Conservation (phyloP, 2,329 filamentous ascomycete genomes). For the Tolypocladium sp. region DNA sequence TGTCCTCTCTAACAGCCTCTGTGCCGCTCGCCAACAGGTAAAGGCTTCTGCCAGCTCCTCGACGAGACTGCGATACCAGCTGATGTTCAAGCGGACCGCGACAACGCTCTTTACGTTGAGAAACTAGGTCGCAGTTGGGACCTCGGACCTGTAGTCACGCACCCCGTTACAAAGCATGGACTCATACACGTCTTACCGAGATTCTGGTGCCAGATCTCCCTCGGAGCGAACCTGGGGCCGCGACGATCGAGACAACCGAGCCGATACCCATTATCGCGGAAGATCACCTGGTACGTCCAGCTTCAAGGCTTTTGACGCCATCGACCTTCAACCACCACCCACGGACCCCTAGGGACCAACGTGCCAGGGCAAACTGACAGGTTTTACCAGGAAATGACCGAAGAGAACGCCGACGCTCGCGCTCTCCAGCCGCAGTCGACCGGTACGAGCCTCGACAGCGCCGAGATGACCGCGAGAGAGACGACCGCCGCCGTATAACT, state of each 20-base stretch:
- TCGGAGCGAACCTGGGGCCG: slow-evolving; percentile 43
- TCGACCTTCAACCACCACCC: background rate
- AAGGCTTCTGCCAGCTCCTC: slow-evolving; percentile 12
- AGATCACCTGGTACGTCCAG: slow-evolving; percentile 59
- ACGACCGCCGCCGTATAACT: slow-evolving; percentile 53
- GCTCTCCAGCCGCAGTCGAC: slow-evolving; percentile 63
- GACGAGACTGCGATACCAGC: slow-evolving; percentile 2
- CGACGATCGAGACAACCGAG: slow-evolving; percentile 41
- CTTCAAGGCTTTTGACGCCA: background rate
- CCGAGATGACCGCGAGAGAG: slow-evolving; percentile 57
- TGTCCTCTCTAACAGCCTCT: slow-evolving; percentile 48
- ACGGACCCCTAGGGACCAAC: background rate
- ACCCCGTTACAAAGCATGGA: slow-evolving; percentile 32
- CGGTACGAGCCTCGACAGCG: slow-evolving; percentile 65
- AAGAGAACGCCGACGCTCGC: slow-evolving; percentile 53
- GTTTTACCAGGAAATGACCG: slow-evolving; percentile 43
- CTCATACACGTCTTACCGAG: slow-evolving; percentile 44
- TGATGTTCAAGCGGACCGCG: slow-evolving; percentile 1
- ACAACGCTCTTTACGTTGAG: background rate
- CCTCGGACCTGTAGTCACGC: background rate
- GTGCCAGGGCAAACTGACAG: background rate
- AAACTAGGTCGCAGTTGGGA: background rate
- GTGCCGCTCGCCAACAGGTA: slow-evolving; percentile 41
- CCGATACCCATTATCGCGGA: slow-evolving; percentile 41
- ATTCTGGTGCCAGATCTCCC: slow-evolving; percentile 42